A percentile compares a stretch with the other conserved stretches of the same genome.
Conservation (phyloP, 768 basidiomycete species). For the Boletellus sp. region DNA sequence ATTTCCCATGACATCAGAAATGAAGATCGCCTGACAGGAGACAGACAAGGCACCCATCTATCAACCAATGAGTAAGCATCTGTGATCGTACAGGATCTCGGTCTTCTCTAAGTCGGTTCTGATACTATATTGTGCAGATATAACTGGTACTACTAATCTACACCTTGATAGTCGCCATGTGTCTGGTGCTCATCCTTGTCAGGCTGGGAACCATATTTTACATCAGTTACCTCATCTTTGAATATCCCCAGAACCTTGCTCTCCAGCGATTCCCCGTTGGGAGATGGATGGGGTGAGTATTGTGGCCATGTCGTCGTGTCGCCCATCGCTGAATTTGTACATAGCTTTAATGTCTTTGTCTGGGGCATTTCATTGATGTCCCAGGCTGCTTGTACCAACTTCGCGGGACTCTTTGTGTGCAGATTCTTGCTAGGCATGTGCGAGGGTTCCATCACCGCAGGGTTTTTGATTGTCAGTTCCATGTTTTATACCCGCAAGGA, state of each 20-base stretch:
- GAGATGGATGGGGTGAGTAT: slow-evolving; percentile 70
- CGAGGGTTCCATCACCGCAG: slow-evolving; percentile 69
- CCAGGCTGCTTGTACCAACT: slow-evolving; percentile 71
- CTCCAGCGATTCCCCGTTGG: slow-evolving; percentile 73
- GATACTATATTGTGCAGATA: slow-evolving; percentile 39
- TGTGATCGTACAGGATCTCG: neutral
- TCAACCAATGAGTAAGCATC: slow-evolving; percentile 57
- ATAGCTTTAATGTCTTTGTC: slow-evolving; percentile 59
- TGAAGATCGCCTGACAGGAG: neutral
- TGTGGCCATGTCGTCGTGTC: neutral
- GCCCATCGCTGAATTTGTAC: neutral
- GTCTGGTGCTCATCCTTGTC: neutral
- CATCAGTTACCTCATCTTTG: slow-evolving; percentile 64
- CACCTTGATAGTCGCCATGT: neutral
- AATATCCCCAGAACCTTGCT: slow-evolving; percentile 71
- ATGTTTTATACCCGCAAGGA: slow-evolving; percentile 78
- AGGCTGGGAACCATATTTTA: slow-evolving; percentile 80
- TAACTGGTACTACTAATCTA: slow-evolving; percentile 47
- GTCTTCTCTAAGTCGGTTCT: neutral
- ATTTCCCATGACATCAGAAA: neutral
- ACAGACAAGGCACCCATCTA: slow-evolving; percentile 56
- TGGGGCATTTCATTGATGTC: slow-evolving; percentile 60
- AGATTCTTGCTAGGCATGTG: slow-evolving; percentile 68
- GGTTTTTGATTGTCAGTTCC: slow-evolving; percentile 70
- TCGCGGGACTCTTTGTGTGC: slow-evolving; percentile 58